phyloP scores from a whole-genome alignment of 169 alveolate genomes.

The Miamiensis avidus region DNA sequence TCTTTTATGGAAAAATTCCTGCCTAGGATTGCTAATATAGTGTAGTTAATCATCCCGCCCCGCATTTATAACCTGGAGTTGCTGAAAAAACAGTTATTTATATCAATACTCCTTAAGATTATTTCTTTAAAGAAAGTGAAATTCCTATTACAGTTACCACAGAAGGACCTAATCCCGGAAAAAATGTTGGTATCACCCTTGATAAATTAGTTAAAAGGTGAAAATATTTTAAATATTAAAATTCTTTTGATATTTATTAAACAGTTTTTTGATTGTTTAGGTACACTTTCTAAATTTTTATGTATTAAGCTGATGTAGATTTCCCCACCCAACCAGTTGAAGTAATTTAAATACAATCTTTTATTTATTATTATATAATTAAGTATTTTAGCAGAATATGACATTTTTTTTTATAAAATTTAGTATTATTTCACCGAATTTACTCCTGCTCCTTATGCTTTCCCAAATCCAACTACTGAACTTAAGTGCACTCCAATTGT shows the following conservation, averaged over 20 bases:
- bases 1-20: constrained; percentile 5
- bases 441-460: constrained; percentile 4
- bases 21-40: neutral
- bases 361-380: too few species aligned
- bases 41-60: neutral
- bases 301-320: constrained; percentile 1
- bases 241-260: too few species aligned
- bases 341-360: neutral
- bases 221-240: too few species aligned
- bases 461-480: neutral
- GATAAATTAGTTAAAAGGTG: constrained; percentile 11
- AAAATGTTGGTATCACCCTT: constrained; percentile 3
- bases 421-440: constrained; percentile 17
- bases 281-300: constrained; percentile 4
- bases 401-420: too few species aligned
- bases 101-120: neutral
- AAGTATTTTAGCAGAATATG: too few species aligned
- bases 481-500: neutral
- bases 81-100: constrained; percentile 2
- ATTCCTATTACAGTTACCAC: constrained; percentile 23
- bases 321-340: constrained; percentile 1
- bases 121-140: constrained; percentile 27
- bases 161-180: neutral
- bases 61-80: neutral
- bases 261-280: too few species aligned